Conservation (phyloP, 352 stramenopile species). For the Blastocystis sp. region DNA sequence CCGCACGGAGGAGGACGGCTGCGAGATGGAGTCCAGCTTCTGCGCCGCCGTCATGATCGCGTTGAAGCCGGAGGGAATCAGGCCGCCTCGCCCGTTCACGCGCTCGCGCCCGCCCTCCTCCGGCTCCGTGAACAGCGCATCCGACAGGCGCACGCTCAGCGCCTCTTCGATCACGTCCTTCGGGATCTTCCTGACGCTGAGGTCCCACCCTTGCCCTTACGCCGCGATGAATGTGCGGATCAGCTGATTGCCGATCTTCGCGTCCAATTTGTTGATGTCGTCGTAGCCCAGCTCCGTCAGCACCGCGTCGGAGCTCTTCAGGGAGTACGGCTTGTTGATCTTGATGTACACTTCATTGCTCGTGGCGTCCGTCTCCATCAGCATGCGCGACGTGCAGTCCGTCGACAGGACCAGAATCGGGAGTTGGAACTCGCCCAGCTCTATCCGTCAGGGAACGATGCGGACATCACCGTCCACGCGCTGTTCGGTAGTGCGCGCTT, state of each 20-base stretch:
- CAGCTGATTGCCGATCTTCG: not conserved
- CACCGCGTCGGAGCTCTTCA: conserved; percentile 5
- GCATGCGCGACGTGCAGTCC: not conserved
- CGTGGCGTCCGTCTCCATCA: conserved; percentile 27
- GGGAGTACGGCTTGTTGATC: conserved; percentile 1
- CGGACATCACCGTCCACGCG: not conserved
- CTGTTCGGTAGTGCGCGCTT: not conserved
- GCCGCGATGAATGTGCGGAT: not conserved
- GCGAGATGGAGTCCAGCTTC: not conserved
- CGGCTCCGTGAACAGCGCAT: not conserved
- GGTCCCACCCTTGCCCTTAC: not conserved
- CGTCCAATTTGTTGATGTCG: not conserved
- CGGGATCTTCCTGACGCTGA: not conserved
- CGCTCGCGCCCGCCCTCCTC: not conserved
- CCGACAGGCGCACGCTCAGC: not conserved
- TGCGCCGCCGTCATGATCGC: conserved; percentile 25
- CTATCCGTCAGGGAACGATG: not conserved
- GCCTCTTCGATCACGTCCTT: conserved; percentile 37
- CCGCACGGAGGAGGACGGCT: no score
- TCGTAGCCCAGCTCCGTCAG: conserved; percentile 34
- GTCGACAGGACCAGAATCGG: conserved; percentile 12
- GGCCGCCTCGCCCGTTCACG: no score
- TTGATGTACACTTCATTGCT: conserved; percentile 29
- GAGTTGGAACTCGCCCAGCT: conserved; percentile 25
- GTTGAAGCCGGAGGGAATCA: not conserved